Evolutionary conservation across 2,329 filamentous ascomycete genomes (phyloP).

Genomic region (Colletotrichum sp.): DNA sequence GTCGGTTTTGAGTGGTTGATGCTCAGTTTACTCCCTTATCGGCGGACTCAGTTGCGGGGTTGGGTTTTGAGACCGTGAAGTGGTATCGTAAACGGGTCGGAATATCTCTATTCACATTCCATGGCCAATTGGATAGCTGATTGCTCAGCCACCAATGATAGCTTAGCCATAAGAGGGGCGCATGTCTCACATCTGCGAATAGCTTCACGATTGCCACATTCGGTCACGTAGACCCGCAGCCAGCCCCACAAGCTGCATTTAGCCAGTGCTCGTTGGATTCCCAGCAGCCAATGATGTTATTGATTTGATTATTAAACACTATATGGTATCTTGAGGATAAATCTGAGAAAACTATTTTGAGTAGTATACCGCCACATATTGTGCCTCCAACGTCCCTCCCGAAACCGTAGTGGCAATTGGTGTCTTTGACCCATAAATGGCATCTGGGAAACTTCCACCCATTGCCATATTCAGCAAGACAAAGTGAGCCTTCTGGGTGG

Average conservation of each 20-base stretch:
- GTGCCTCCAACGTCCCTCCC: background rate
- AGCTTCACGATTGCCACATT: background rate
- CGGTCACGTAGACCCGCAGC: background rate
- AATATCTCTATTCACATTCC: background rate
- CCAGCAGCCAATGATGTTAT: background rate
- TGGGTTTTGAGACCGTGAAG: background rate
- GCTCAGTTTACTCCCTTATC: background rate
- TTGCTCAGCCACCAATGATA: background rate
- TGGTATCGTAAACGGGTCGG: background rate
- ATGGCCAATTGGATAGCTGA: background rate
- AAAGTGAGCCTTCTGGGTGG: conserved; percentile 34
- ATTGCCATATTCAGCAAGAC: conserved; percentile 43
- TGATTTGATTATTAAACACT: background rate
- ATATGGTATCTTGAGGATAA: background rate
- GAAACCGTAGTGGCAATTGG: background rate
- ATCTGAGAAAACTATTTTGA: background rate
- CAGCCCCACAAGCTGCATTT: no score
- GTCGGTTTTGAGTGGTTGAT: background rate
- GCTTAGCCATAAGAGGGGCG: background rate
- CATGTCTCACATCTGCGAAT: background rate
- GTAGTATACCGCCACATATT: conserved; percentile 2
- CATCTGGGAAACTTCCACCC: conserved; percentile 40
- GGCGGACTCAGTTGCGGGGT: background rate
- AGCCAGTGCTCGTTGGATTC: no score
- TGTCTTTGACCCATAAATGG: conserved; percentile 18